Conservation (phyloP, 2,329 filamentous ascomycete species). For the Triangularia verruculosa region DNA sequence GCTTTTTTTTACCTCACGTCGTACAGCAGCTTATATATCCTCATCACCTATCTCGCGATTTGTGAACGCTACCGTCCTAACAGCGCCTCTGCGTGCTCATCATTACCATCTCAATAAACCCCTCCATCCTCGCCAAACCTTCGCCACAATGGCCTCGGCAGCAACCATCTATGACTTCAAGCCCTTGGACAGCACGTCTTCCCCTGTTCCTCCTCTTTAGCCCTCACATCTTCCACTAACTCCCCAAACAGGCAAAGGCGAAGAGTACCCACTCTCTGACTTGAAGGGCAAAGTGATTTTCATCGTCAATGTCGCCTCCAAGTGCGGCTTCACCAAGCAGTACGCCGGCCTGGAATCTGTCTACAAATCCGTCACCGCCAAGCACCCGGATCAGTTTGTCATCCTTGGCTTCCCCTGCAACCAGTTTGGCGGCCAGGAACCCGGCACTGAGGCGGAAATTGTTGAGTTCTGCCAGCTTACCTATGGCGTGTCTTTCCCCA, state of each 20-base stretch:
- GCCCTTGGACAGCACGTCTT: constrained; percentile 3
- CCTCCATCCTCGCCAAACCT: constrained; percentile 12
- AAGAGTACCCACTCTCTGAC: constrained; percentile 64
- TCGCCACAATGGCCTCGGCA: constrained; percentile 60
- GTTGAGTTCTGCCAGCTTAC: constrained; percentile 86
- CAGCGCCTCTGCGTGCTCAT: not conserved
- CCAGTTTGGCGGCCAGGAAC: constrained; percentile 91
- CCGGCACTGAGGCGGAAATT: constrained; percentile 76
- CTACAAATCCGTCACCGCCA: constrained; percentile 71
- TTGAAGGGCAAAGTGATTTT: constrained; percentile 92
- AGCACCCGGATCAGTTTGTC: constrained; percentile 72
- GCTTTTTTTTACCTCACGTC: not conserved
- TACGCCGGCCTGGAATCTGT: constrained; percentile 87
- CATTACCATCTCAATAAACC: not conserved
- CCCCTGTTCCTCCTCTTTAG: no score
- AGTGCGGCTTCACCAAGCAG: constrained; percentile 98
- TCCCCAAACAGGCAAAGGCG: no score
- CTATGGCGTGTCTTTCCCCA: constrained; percentile 89
- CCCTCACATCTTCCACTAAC: no score
- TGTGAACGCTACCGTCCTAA: not conserved
- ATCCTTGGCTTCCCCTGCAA: constrained; percentile 98
- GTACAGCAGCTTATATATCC: not conserved
- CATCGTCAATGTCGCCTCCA: constrained; percentile 95
- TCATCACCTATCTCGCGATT: not conserved
- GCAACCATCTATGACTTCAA: constrained; percentile 37